These are phyloP conservation scores for Cladosporium sp. DNA, from an alignment of 2,329 filamentous ascomycete species.

Conservation along the genomic window DNA sequence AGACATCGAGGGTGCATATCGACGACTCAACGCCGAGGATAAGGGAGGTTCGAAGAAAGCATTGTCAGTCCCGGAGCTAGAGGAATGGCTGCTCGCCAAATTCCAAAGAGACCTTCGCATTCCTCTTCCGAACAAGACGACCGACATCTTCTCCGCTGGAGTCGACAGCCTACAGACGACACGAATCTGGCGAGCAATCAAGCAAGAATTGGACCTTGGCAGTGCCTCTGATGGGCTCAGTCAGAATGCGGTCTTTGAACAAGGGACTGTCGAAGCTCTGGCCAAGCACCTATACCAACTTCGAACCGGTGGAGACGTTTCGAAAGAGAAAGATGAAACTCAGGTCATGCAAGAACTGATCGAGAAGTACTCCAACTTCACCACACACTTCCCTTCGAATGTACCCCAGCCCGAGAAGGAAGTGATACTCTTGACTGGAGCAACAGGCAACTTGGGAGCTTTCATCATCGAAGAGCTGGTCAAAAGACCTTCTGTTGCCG, in stretches of 20 bases:
- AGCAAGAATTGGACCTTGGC: slow-evolving; percentile 34
- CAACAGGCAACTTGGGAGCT: slow-evolving; percentile 61
- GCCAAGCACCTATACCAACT: slow-evolving; percentile 44
- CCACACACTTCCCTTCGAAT: slow-evolving; percentile 20
- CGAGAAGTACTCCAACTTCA: slow-evolving; percentile 40
- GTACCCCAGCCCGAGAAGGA: slow-evolving; percentile 13
- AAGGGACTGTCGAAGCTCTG: slow-evolving; percentile 47
- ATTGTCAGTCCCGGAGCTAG: slow-evolving; percentile 26
- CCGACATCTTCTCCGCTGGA: slow-evolving; percentile 57
- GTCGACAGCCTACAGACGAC: slow-evolving; percentile 46
- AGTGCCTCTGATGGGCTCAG: slow-evolving; percentile 36
- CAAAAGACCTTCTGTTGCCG: slow-evolving; percentile 25
- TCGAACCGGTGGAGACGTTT: slow-evolving; percentile 33
- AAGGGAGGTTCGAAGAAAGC: slow-evolving; percentile 22
- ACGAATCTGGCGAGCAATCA: slow-evolving; percentile 50
- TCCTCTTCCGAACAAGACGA: slow-evolving; percentile 21
- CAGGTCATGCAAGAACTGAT: slow-evolving; percentile 47
- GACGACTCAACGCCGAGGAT: slow-evolving; percentile 20
- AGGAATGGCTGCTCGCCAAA: slow-evolving; percentile 27
- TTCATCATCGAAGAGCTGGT: slow-evolving; percentile 48
- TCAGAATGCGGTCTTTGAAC: slow-evolving; percentile 58
- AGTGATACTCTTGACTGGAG: slow-evolving; percentile 53
- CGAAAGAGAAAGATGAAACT: slow-evolving; percentile 33
- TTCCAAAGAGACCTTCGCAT: slow-evolving; percentile 30
- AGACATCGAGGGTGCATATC: slow-evolving; percentile 47